phyloP scores from a whole-genome alignment of 1,139 yeast genomes.

The Kodamaea sp. region DNA sequence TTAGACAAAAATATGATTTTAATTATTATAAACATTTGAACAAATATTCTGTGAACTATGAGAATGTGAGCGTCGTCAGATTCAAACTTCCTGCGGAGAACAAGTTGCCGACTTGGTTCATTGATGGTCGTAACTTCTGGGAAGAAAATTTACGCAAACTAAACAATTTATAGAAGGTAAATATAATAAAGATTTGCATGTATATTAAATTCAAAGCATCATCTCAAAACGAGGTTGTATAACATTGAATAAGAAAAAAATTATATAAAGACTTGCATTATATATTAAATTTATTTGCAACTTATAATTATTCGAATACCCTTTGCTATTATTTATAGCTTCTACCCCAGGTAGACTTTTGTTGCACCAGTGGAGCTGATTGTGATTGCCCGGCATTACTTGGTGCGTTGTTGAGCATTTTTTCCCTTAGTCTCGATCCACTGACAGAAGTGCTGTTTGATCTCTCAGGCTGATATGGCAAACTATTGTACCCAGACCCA shows the following conservation, averaged over 20 bases:
- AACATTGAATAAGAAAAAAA: not conserved
- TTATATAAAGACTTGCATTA: no score
- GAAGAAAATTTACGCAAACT: conserved; percentile 27
- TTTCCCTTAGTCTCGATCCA: conserved; percentile 36
- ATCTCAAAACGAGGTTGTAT: conserved; percentile 10
- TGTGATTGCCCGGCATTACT: conserved; percentile 8
- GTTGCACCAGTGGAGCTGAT: not conserved
- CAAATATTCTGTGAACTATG: conserved; percentile 28
- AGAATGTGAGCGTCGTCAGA: conserved; percentile 37
- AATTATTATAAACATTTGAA: conserved; percentile 31
- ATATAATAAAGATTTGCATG: not conserved
- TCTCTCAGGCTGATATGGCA: conserved; percentile 20
- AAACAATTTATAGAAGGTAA: conserved; percentile 3
- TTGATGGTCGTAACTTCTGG: conserved; percentile 61
- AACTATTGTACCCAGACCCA: conserved; percentile 31
- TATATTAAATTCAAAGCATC: not conserved
- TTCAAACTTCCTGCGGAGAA: conserved; percentile 59
- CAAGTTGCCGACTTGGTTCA: conserved; percentile 70
- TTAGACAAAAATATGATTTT: conserved; percentile 28
- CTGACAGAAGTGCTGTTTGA: conserved; percentile 26
- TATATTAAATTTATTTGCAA: no score
- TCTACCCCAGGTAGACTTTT: conserved; percentile 31
- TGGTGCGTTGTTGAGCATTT: conserved; percentile 29
- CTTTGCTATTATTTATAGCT: not conserved
- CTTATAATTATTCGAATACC: no score